Base-by-base conservation (phyloP, 768 basidiomycete genomes). In the Amanita polypyramis region DNA sequence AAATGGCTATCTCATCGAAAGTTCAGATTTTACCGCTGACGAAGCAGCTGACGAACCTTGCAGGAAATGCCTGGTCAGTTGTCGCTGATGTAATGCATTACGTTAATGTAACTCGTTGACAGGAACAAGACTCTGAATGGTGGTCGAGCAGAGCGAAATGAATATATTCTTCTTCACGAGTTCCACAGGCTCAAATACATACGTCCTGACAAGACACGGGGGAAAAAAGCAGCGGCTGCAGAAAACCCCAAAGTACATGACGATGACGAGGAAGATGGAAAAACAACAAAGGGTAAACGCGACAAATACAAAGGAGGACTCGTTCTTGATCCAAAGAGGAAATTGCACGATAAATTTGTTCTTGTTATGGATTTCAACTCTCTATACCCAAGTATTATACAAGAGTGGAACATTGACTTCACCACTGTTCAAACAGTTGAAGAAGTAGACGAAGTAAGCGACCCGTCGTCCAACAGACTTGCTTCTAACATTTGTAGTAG, bases 351-450 rank as follows among this genome's bases (percentile, higher is more conserved):
- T 70, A 94, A 83, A 57, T 96, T 75, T 60, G 87, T 98, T 64
- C 75, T 99, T 14, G 96, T 99, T 65, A 99, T 99, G 96, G 96
- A 99, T 64, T 99, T 98, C 81, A 99, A 99, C 66, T 96, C 93
- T 52, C 73, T 99, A 48, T 99, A 99, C 62, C 96, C 96, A 5
- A 93, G 89, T 62, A 99, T 99, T 70, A 99, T 99, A 41, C 96
- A 98, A 60, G 96, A 99, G 70, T 99, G 89, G 61, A 98, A 99
- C 62, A 98, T 99, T 55, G 96, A 98, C 66, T 98, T 98, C 58
- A 98, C 96, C 8, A 99, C 96, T 0, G 83, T 98, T 15, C 86
- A 90, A 38, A 76, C 77, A 8, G 25, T 36, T 47, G 70, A 75
- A 6, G 79, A 79, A 20, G 79, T 75, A 56, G 78, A 78, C 58